A percentile compares a stretch with the other conserved stretches of the same genome.
Evolutionary conservation across 306 rosid genomes (phyloP).

Genomic region (Pyrus communis): DNA sequence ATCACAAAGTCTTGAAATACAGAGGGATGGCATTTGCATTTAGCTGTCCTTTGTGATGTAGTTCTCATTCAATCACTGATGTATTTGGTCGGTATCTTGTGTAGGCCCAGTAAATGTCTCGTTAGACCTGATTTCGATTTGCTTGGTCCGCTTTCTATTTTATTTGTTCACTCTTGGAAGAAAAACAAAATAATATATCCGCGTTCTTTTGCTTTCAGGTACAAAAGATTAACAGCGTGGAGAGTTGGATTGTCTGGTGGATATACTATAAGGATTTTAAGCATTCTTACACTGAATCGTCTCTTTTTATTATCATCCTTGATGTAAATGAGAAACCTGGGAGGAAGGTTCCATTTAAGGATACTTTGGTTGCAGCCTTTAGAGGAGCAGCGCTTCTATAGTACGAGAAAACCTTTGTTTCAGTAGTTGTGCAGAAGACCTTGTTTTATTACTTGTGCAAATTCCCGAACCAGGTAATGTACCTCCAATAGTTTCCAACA

Average conservation of each 20-base stretch:
- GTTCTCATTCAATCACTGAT: not conserved
- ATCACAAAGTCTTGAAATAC: not conserved
- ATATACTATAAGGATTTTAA: not conserved
- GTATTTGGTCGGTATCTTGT: not conserved
- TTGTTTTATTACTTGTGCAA: not conserved
- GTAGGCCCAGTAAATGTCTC: not conserved
- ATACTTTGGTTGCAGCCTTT: not conserved
- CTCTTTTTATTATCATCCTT: not conserved
- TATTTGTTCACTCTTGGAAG: not conserved
- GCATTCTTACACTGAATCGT: not conserved
- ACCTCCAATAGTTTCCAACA: not conserved
- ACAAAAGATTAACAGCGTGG: constrained; percentile 3
- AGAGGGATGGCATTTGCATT: not conserved
- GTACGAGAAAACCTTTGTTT: not conserved
- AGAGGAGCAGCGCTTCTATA: not conserved
- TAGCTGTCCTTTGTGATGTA: constrained; percentile 1
- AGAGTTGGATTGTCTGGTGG: not conserved
- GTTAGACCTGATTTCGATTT: not conserved
- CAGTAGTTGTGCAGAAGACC: not conserved
- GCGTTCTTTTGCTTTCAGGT: constrained; percentile 12
- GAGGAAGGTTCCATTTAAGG: not conserved
- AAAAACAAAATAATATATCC: not conserved
- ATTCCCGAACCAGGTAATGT: not conserved
- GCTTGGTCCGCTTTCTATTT: not conserved
- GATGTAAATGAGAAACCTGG: not conserved